A percentile compares a stretch with the other conserved stretches of the same genome.
phyloP scores from a whole-genome alignment of 345 rosid genomes.

The Cardamine chenopodiifolia region DNA sequence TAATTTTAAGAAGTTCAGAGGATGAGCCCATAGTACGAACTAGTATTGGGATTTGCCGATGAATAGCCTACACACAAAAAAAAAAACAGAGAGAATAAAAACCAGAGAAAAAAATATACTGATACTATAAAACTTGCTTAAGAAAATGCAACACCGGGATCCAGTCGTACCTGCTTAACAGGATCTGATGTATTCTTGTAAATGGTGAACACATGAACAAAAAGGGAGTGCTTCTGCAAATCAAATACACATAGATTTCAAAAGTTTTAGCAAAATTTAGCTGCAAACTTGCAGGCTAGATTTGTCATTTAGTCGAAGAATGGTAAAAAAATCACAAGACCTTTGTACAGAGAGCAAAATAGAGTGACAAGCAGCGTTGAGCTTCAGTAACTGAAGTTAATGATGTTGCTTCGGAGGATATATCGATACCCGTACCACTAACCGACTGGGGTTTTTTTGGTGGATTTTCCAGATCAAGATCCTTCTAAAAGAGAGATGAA shows the following conservation, averaged over 20 bases:
- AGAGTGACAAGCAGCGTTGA: conserved; percentile 86
- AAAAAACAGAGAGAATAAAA: conserved; percentile 30
- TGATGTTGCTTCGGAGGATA: conserved; percentile 52
- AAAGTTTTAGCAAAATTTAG: conserved; percentile 21
- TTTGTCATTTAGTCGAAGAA: conserved; percentile 17
- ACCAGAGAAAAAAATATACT: conserved; percentile 1
- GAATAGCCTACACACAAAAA: conserved; percentile 68
- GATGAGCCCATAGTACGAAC: conserved; percentile 99
- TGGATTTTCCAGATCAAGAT: conserved; percentile 50
- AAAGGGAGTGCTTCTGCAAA: conserved; percentile 89
- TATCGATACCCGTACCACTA: conserved; percentile 48
- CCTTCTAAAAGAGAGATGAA: conserved; percentile 46
- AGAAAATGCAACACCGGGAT: conserved; percentile 5
- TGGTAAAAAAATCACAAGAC: conserved; percentile 43
- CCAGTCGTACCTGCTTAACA: conserved; percentile 73
- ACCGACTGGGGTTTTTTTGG: conserved; percentile 51
- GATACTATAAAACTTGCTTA: conserved; percentile 12
- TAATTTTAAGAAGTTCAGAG: conserved; percentile 80
- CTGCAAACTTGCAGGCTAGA: conserved; percentile 16
- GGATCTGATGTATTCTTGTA: conserved; percentile 65
- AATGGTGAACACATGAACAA: conserved; percentile 72
- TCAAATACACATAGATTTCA: conserved; percentile 31
- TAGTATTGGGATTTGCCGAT: conserved; percentile 83
- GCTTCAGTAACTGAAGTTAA: conserved; percentile 63
- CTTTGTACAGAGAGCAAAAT: conserved; percentile 98